These are phyloP conservation scores for Hyphopichia homilentoma DNA, from an alignment of 805 yeast species.

Conservation along the genomic window DNA sequence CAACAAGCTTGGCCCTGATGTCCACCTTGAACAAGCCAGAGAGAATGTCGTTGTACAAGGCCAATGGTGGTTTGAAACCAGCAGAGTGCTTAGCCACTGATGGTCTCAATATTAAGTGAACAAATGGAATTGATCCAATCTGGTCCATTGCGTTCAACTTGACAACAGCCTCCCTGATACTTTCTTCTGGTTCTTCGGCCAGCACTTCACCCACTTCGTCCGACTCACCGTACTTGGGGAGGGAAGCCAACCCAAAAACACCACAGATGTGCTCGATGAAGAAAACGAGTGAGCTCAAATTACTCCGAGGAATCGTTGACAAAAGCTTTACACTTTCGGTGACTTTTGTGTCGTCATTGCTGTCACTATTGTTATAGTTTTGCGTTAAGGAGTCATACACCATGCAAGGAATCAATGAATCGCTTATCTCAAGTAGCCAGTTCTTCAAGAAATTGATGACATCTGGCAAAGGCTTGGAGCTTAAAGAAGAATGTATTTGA, in stretches of 20 bases:
- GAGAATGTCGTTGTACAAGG: constrained; percentile 21
- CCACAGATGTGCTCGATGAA: constrained; percentile 31
- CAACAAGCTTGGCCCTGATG: constrained; percentile 17
- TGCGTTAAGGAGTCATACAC: constrained; percentile 30
- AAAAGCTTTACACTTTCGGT: constrained; percentile 22
- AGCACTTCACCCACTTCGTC: constrained; percentile 20
- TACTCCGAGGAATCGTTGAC: constrained; percentile 36
- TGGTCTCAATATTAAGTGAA: constrained; percentile 39
- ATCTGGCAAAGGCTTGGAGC: constrained; percentile 2
- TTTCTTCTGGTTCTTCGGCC: constrained; percentile 5
- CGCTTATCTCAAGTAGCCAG: constrained; percentile 40
- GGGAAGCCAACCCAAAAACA: constrained; percentile 17
- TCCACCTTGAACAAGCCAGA: constrained; percentile 23
- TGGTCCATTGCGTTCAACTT: constrained; percentile 31
- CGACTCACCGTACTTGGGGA: constrained; percentile 23
- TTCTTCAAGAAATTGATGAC: constrained; percentile 31
- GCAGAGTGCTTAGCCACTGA: constrained; percentile 29
- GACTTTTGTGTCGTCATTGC: constrained; percentile 9
- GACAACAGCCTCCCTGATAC: constrained; percentile 6
- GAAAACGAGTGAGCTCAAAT: constrained; percentile 32
- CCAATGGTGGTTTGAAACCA: constrained; percentile 40
- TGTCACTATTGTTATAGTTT: constrained; percentile 10
- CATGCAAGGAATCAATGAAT: constrained; percentile 40
- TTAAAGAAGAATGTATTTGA: constrained; percentile 11
- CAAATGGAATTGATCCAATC: constrained; percentile 36